These are phyloP conservation scores for Chlorella vulgaris DNA, from an alignment of 139 green algal species.

Conservation along the genomic window DNA sequence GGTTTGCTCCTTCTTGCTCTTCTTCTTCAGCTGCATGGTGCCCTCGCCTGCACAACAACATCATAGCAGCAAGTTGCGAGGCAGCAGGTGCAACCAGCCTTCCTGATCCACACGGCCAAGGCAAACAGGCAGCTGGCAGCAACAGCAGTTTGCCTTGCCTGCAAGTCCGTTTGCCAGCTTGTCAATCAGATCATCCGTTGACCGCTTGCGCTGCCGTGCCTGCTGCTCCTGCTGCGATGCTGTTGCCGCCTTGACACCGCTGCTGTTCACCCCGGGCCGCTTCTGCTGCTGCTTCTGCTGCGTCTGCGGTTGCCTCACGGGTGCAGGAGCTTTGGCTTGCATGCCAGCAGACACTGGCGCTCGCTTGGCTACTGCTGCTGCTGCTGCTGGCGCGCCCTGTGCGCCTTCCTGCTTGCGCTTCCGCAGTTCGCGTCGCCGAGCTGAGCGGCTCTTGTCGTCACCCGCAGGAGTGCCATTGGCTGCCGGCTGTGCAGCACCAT, in stretches of 20 bases:
- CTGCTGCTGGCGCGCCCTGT: background rate
- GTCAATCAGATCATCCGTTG: constrained; percentile 38
- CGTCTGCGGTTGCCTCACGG: background rate
- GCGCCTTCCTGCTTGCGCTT: constrained; percentile 23
- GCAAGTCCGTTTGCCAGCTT: constrained; percentile 3
- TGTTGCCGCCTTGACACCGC: background rate
- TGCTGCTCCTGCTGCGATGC: constrained; percentile 17
- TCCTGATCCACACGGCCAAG: background rate
- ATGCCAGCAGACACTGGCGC: constrained; percentile 17
- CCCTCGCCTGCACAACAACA: background rate
- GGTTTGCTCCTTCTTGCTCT: constrained; percentile 27
- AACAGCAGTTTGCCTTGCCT: background rate
- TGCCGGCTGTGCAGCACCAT: background rate
- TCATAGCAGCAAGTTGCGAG: background rate
- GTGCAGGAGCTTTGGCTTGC: background rate
- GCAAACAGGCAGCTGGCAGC: background rate
- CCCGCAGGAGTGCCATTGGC: background rate
- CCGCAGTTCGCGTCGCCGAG: constrained; percentile 7
- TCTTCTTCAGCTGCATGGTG: constrained; percentile 10
- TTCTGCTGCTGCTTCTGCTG: background rate
- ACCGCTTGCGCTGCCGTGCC: constrained; percentile 27
- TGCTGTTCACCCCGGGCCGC: background rate
- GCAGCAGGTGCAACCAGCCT: background rate
- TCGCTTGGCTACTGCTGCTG: constrained; percentile 16
- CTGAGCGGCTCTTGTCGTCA: constrained; percentile 1